Evolutionary conservation across 306 rosid genomes (phyloP), one percentile per base, ranked within the genome.

Genomic region (Dicorynia guianensis): DNA sequence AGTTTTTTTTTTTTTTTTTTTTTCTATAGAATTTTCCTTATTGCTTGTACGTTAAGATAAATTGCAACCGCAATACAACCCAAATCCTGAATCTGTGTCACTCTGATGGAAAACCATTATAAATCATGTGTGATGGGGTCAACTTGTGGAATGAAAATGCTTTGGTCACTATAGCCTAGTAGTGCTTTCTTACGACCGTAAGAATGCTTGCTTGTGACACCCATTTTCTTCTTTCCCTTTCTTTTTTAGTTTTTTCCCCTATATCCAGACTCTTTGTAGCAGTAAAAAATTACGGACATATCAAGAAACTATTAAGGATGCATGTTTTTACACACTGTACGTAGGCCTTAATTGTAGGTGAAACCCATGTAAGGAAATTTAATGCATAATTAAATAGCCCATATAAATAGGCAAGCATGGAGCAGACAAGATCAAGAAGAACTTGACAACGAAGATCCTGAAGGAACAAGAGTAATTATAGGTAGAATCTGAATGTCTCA

Each of bases 161-260:
- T 65, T 65, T n/a, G 7, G 79, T 67, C 81, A 80, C 84, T 76
- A 52, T 57, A 43, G 63, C 30, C 25, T 11, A 18, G 40, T 71
- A 84, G 91, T 91, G 97, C 86, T 67, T 77, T 92, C 93, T 92
- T 87, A 92, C 97, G 91, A 86, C 20, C 63, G 93, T 56, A 67
- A 89, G 97, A 92, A 88, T 83, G 82, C 82, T 69, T 84, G 77
- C 91, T 89, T 84, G 97, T 87, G 95, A 69, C 78, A 63, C 86
- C 79, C 89, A 86, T 82, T 85, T 76, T 8, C 63, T 66, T 77
- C 10, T 19, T n/a, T 5, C 25, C 42, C 54, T 49, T 12, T 30
- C 2, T 1, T 67, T 3, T 39, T 4, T 36, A 9, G 38, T 40
- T 34, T 12, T 34, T 9, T 3, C 6, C n/a, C 14, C 61, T 49